Evolutionary conservation across 306 rosid species (phyloP).

Genomic region (Ormosia emarginata): DNA sequence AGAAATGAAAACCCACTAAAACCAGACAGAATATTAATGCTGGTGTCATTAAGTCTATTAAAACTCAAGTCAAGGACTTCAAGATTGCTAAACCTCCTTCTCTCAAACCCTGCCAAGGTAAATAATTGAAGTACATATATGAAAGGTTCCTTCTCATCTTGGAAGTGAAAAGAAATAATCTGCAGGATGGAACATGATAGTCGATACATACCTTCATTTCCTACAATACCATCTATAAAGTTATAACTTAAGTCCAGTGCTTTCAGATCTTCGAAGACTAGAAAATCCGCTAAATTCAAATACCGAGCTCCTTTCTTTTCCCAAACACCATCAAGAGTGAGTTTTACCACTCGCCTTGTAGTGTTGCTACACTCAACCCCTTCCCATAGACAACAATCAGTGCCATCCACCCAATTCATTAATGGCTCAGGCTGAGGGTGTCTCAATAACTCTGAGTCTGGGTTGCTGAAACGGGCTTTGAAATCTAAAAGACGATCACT

Average conservation of each 20-base stretch:
- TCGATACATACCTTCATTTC: background rate
- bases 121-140: background rate
- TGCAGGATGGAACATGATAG: background rate
- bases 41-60: background rate
- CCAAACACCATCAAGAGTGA: background rate
- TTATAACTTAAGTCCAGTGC: background rate
- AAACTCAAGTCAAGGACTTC: background rate
- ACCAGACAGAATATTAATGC: background rate
- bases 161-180: background rate
- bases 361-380: background rate
- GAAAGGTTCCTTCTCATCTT: background rate
- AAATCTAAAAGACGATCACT: background rate
- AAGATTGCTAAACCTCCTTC: background rate
- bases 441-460: no score
- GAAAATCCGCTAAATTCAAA: background rate
- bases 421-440: no score
- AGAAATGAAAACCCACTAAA: background rate
- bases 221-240: background rate
- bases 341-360: background rate
- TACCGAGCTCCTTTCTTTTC: background rate
- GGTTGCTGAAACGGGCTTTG: background rate
- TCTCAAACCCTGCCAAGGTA: background rate
- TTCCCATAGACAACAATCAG: conserved; percentile 16
- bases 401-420: background rate
- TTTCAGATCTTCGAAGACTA: conserved; percentile 6